A percentile compares a stretch with the other conserved stretches of the same genome.
phyloP scores from a whole-genome alignment of 352 stramenopile genomes.

The Blastocystis sp. region DNA sequence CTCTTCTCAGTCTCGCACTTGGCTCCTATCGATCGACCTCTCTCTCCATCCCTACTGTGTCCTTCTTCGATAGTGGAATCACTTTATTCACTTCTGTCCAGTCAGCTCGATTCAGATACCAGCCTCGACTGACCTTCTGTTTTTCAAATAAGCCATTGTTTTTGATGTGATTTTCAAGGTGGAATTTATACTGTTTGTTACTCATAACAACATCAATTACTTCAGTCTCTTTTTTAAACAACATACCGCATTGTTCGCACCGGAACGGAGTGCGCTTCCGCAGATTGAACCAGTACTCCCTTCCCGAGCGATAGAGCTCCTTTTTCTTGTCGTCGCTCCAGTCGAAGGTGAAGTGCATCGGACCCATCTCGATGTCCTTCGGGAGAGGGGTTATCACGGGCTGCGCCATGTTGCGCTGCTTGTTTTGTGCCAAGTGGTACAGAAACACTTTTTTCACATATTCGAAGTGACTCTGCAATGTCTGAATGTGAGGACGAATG shows the following conservation, averaged over 20 bases:
- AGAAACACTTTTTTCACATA: conserved; percentile 3
- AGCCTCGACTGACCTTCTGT: conserved; percentile 21
- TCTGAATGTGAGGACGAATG: not conserved
- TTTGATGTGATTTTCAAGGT: not conserved
- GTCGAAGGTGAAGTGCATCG: conserved; percentile 16
- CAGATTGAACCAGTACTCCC: not conserved
- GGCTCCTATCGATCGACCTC: not conserved
- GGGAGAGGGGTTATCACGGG: not conserved
- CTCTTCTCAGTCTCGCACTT: not conserved
- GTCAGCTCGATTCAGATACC: not conserved
- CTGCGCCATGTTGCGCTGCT: not conserved
- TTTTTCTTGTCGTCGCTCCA: not conserved
- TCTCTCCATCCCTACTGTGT: not conserved
- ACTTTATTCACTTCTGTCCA: not conserved
- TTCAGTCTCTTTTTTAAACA: conserved; percentile 20
- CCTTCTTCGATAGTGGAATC: not conserved
- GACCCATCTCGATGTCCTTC: not conserved
- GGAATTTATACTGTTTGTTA: conserved; percentile 7
- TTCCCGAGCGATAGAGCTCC: not conserved
- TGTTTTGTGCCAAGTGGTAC: conserved; percentile 46
- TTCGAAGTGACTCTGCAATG: conserved; percentile 4
- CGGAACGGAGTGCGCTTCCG: not conserved
- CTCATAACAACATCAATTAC: not conserved
- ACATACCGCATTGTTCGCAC: not conserved
- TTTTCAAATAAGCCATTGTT: conserved; percentile 4